Conservation (phyloP, 2,329 filamentous ascomycete species). For the Arthrobotrys conoides region DNA sequence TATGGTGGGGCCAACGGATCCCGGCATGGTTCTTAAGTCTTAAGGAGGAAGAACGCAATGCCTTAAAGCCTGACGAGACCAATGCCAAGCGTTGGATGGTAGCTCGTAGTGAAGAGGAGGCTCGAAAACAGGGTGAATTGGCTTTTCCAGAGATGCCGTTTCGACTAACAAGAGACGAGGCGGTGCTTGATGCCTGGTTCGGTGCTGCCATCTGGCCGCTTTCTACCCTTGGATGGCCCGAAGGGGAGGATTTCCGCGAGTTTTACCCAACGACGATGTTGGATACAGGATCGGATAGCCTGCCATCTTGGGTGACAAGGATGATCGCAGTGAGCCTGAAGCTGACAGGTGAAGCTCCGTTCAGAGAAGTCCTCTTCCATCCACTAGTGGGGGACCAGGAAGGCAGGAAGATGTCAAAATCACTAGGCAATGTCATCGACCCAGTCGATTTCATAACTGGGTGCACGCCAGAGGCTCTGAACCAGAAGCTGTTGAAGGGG, state of each 20-base stretch:
- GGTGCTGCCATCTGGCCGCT: slow-evolving; percentile 63
- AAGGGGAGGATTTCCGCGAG: slow-evolving; percentile 46
- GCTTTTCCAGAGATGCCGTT: slow-evolving; percentile 12
- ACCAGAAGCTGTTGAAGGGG: slow-evolving; percentile 25
- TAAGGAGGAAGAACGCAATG: slow-evolving; percentile 23
- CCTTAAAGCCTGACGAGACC: slow-evolving; percentile 3
- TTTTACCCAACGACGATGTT: slow-evolving; percentile 63
- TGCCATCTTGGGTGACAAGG: slow-evolving; percentile 63
- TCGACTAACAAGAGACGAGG: slow-evolving; percentile 61
- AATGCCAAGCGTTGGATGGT: slow-evolving; percentile 60
- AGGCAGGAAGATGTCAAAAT: slow-evolving; percentile 64
- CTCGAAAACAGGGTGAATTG: slow-evolving; percentile 5
- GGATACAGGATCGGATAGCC: slow-evolving; percentile 63
- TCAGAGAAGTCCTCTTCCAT: slow-evolving; percentile 63
- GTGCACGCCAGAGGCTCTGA: slow-evolving; percentile 45
- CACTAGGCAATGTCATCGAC: slow-evolving; percentile 63
- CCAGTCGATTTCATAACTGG: slow-evolving; percentile 62
- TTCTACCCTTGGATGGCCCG: slow-evolving; percentile 62
- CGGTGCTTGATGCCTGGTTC: slow-evolving; percentile 64
- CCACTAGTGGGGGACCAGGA: slow-evolving; percentile 62
- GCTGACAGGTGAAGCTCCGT: slow-evolving; percentile 62
- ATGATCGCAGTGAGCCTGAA: slow-evolving; percentile 63
- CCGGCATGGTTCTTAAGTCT: slow-evolving; percentile 61
- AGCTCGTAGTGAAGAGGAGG: slow-evolving; percentile 58
- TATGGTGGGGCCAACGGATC: slow-evolving; percentile 64